Evolutionary conservation across 2,329 filamentous ascomycete genomes (phyloP).

Genomic region (Pseudogymnoascus sp.): DNA sequence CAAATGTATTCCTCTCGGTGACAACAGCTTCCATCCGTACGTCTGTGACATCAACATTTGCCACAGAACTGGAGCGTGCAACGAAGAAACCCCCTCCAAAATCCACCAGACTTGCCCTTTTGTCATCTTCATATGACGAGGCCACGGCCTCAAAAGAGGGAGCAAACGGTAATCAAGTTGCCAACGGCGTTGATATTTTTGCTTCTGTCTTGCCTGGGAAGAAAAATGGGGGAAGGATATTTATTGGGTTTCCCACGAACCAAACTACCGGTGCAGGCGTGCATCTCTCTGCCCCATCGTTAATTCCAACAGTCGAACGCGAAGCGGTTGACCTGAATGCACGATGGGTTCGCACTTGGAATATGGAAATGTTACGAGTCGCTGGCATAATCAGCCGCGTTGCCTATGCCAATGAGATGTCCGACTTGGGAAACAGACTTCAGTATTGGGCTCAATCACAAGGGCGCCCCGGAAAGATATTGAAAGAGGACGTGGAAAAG

Average conservation of each 20-base stretch:
- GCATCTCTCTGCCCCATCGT: constrained; percentile 89
- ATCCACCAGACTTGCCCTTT: constrained; percentile 72
- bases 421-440: constrained; percentile 58
- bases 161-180: constrained; percentile 37
- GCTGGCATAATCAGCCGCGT: constrained; percentile 86
- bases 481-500: constrained; percentile 55
- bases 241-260: constrained; percentile 95
- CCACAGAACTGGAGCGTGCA: constrained; percentile 82
- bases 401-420: constrained; percentile 83
- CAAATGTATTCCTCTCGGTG: constrained; percentile 81
- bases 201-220: constrained; percentile 83
- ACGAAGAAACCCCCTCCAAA: constrained; percentile 97
- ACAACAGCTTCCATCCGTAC: constrained; percentile 79
- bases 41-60: constrained; percentile 63
- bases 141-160: constrained; percentile 50
- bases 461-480: constrained; percentile 43
- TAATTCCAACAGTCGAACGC: constrained; percentile 94
- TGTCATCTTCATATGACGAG: constrained; percentile 89
- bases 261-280: constrained; percentile 92
- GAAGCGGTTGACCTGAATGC: constrained; percentile 97
- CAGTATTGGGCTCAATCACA: constrained; percentile 37
- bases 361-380: constrained; percentile 83
- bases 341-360: constrained; percentile 91
- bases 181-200: constrained; percentile 70
- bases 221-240: constrained; percentile 74